phyloP scores from a whole-genome alignment of 139 green algal genomes.

The Desmodesmus armatus region DNA sequence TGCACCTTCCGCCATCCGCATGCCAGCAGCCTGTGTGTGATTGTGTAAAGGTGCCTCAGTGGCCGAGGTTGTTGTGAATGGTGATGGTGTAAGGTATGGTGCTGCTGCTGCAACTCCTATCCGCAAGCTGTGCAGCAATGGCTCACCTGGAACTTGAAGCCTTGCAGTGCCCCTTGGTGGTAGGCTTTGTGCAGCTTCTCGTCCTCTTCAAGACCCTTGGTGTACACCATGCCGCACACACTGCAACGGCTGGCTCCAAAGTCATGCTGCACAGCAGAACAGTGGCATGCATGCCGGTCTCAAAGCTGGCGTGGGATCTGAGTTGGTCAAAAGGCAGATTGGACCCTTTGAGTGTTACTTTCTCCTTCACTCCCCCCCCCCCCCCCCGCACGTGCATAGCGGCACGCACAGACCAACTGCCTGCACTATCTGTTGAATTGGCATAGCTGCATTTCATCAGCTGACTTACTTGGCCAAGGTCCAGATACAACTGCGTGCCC shows the following conservation, averaged over 20 bases:
- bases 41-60: too few relatives aligned
- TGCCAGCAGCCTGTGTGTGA: too few relatives aligned
- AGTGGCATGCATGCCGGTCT: too few relatives aligned
- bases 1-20: too few relatives aligned
- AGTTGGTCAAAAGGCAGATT: neutral
- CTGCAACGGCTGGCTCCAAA: conserved; percentile 25
- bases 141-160: conserved; percentile 38
- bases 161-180: conserved; percentile 13
- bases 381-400: too few relatives aligned
- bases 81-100: too few relatives aligned
- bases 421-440: too few relatives aligned
- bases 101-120: too few relatives aligned
- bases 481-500: conserved; percentile 32
- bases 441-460: neutral
- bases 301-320: too few relatives aligned
- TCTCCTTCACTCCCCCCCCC: too few relatives aligned
- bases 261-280: conserved; percentile 28
- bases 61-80: too few relatives aligned
- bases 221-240: conserved; percentile 43
- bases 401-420: neutral
- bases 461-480: conserved; percentile 21
- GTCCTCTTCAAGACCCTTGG: conserved; percentile 42
- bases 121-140: neutral
- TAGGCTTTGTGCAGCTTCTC: conserved; percentile 41
- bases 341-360: neutral